phyloP scores from a whole-genome alignment of 176 grass and related monocot genomes.

The Oryza longistaminata region DNA sequence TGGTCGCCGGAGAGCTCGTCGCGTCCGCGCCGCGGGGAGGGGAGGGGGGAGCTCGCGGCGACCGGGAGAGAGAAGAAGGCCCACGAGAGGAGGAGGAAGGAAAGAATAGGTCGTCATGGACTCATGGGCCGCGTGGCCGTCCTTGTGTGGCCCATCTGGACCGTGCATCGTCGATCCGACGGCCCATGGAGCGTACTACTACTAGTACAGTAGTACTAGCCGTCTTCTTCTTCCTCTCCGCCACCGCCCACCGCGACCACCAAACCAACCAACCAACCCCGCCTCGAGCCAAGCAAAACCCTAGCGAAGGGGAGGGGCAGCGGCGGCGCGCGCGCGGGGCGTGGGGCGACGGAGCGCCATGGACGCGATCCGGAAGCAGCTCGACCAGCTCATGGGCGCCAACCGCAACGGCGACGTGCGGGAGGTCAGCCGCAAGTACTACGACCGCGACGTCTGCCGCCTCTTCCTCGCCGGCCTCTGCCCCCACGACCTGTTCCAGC shows the following conservation, averaged over 20 bases:
- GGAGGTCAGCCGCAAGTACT: conserved; percentile 91
- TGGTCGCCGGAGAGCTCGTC: background rate
- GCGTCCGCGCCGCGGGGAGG: background rate
- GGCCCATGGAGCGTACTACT: background rate
- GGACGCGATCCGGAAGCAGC: conserved; percentile 91
- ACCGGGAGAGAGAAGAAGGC: background rate
- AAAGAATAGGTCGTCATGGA: background rate
- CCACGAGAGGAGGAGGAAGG: background rate
- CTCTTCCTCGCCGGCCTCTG: conserved; percentile 88
- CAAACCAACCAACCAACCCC: background rate
- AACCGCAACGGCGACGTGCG: conserved; percentile 84
- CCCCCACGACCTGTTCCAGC: conserved; percentile 98
- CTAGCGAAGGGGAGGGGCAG: background rate
- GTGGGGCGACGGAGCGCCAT: conserved; percentile 23
- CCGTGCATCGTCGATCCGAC: background rate
- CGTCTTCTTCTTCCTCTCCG: background rate
- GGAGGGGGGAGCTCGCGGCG: background rate
- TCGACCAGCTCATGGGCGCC: conserved; percentile 96
- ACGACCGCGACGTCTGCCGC: conserved; percentile 89
- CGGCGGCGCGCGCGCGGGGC: background rate
- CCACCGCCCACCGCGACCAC: background rate
- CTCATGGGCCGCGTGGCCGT: background rate
- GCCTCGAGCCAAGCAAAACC: conserved; percentile 21
- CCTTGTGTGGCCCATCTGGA: background rate
- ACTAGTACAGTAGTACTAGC: too few species aligned